phyloP scores from a whole-genome alignment of 2,329 filamentous ascomycete genomes.

The Pyrenochaeta sp. region DNA sequence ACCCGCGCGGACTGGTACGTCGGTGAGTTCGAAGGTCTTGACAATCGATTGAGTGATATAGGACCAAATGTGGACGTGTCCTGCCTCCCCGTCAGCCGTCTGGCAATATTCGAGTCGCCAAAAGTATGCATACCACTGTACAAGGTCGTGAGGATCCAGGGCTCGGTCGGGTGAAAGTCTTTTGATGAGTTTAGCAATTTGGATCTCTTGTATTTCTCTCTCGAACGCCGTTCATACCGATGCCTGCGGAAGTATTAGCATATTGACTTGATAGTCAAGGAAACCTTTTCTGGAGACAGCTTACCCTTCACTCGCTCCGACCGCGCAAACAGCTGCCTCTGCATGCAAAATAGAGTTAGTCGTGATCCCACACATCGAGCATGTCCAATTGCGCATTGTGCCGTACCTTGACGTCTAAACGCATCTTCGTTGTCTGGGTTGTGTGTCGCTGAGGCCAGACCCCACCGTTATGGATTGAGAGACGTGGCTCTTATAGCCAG shows the following conservation, averaged over 20 bases:
- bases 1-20: slow-evolving; percentile 95
- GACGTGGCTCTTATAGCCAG: slow-evolving; percentile 53
- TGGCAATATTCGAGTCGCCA: slow-evolving; percentile 2
- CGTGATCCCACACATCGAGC: neutral
- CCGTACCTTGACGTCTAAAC: slow-evolving; percentile 57
- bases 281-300: slow-evolving; percentile 11
- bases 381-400: slow-evolving; percentile 1
- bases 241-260: slow-evolving; percentile 44
- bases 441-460: slow-evolving; percentile 34
- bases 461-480: slow-evolving; percentile 31
- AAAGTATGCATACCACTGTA: slow-evolving; percentile 76
- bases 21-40: slow-evolving; percentile 98
- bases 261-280: neutral
- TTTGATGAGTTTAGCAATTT: slow-evolving; percentile 61
- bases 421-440: slow-evolving; percentile 48
- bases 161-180: slow-evolving; percentile 96
- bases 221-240: slow-evolving; percentile 36
- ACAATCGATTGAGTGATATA: slow-evolving; percentile 82
- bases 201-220: neutral
- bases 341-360: slow-evolving; percentile 55
- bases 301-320: slow-evolving; percentile 87
- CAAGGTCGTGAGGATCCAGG: slow-evolving; percentile 92
- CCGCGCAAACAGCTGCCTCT: slow-evolving; percentile 85
- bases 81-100: slow-evolving; percentile 58
- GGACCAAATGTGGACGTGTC: slow-evolving; percentile 99